Base-by-base conservation (phyloP, 345 rosid genomes). In the Gynandropsis gynandra region DNA sequence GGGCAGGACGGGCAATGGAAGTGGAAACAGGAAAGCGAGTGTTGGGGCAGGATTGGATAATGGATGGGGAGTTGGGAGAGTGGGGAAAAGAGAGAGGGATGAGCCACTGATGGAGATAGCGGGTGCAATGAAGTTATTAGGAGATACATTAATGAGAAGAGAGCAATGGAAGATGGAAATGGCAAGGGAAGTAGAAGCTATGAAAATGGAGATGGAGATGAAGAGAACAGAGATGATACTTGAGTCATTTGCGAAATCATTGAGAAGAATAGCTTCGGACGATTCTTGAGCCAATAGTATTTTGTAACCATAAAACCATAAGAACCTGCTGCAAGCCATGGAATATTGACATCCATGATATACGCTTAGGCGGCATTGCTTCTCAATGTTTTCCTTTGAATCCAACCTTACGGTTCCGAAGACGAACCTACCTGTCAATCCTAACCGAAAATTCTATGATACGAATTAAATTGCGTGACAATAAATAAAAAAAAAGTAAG, bases 141-240 rank as follows among this genome's bases (percentile, higher is more conserved):
- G 98, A 36, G 95, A 84, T 49, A 80, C 87, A 38, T 76, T 87
- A 65, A 78, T 87, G 62, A 82, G 75, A 58, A 77, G 81, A 77
- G 96, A 90, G 75, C 80, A 80, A 57, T 79, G 76, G 86, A 87
- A 82, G 69, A 90, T 90, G 89, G 95, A 90, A 61, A 80, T 82
- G 95, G 77, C 75, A 0, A 79, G 77, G 54, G 98, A 87, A 79
- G 73, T 90, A 0, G 98, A 90, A 64, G 69, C 68, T 0, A 82
- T 75, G 93, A 77, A 92, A 32, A 87, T 87, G 89, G 95, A 85
- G 7, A 87, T 80, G 80, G 96, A 87, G 74, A 77, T 82, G 89
- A 87, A 87, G 79, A 71, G 85, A 14, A 87, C 95, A 0, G 78
- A 77, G 71, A 82, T 90, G 98, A 72, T 90, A 41, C 52, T 90